Evolutionary conservation across 2,329 filamentous ascomycete genomes (phyloP).

Genomic region (Aspergillus jensenii): DNA sequence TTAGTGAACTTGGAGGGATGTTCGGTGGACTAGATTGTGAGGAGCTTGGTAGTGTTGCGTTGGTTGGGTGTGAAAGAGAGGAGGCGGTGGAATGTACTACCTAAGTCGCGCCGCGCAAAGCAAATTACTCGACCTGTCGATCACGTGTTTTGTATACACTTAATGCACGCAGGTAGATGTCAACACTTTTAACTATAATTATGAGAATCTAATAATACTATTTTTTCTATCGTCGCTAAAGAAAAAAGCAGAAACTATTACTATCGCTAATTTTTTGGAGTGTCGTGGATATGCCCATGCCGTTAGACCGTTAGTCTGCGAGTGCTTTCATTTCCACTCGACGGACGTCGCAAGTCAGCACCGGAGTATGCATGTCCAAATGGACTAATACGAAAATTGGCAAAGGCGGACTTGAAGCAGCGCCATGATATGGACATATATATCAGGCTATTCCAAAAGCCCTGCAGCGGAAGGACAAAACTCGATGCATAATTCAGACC

Average conservation of each 20-base stretch:
- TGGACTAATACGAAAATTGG: neutral
- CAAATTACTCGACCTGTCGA: conserved; percentile 17
- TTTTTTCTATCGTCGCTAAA: neutral
- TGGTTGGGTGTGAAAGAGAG: neutral
- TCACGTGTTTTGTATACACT: conserved; percentile 22
- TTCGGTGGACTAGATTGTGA: neutral
- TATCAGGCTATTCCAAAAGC: conserved; percentile 80
- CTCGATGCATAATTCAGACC: conserved; percentile 69
- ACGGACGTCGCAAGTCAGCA: conserved; percentile 6
- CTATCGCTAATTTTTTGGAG: neutral
- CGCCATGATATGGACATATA: conserved; percentile 70
- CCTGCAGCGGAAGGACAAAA: conserved; percentile 76
- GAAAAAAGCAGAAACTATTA: neutral
- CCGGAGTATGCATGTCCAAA: neutral
- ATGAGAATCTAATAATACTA: neutral
- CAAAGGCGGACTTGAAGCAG: conserved; percentile 51
- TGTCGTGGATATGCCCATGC: neutral
- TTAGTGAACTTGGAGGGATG: neutral
- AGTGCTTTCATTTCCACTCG: conserved; percentile 13
- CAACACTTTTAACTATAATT: neutral
- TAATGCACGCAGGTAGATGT: neutral
- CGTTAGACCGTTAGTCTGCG: conserved; percentile 12
- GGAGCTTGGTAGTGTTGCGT: neutral
- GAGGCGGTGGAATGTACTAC: neutral
- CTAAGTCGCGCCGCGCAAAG: conserved; percentile 1